These are phyloP conservation scores for Pythium sukuiense DNA, from an alignment of 352 stramenopile species.

Conservation along the genomic window DNA sequence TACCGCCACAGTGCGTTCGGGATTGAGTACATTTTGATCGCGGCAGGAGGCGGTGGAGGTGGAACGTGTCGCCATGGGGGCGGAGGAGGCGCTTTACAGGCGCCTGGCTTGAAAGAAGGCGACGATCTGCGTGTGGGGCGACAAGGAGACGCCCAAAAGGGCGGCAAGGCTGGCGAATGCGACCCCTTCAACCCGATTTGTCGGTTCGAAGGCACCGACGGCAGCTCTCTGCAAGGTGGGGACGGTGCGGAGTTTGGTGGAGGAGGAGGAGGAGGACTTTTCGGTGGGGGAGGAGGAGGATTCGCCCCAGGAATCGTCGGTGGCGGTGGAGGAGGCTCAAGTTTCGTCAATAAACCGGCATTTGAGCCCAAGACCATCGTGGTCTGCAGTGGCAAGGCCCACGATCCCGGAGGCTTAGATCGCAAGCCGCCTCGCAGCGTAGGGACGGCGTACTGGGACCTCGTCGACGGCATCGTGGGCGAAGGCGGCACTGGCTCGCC, in stretches of 20 bases:
- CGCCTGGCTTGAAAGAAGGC: slow-evolving; percentile 30
- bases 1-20: slow-evolving; percentile 63
- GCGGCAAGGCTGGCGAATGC: slow-evolving; percentile 50
- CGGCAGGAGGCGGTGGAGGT: slow-evolving; percentile 59
- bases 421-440: slow-evolving; percentile 56
- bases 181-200: slow-evolving; percentile 64
- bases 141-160: slow-evolving; percentile 36
- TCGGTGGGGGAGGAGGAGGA: slow-evolving; percentile 63
- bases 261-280: slow-evolving; percentile 60
- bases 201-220: slow-evolving; percentile 55
- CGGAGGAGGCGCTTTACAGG: slow-evolving; percentile 38
- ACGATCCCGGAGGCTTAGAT: slow-evolving; percentile 51
- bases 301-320: slow-evolving; percentile 75
- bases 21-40: slow-evolving; percentile 70
- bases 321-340: slow-evolving; percentile 63
- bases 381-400: slow-evolving; percentile 36
- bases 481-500: slow-evolving; percentile 50
- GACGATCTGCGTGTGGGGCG: slow-evolving; percentile 56
- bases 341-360: slow-evolving; percentile 46
- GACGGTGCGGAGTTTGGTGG: slow-evolving; percentile 74
- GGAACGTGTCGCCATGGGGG: slow-evolving; percentile 66
- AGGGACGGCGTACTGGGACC: slow-evolving; percentile 52
- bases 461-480: slow-evolving; percentile 54
- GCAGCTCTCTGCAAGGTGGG: slow-evolving; percentile 54
- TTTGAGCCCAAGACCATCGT: slow-evolving; percentile 46